These are phyloP conservation scores for Sanghuangporus sanghuang DNA, from an alignment of 1,284 basidiomycete species.

Conservation along the genomic window DNA sequence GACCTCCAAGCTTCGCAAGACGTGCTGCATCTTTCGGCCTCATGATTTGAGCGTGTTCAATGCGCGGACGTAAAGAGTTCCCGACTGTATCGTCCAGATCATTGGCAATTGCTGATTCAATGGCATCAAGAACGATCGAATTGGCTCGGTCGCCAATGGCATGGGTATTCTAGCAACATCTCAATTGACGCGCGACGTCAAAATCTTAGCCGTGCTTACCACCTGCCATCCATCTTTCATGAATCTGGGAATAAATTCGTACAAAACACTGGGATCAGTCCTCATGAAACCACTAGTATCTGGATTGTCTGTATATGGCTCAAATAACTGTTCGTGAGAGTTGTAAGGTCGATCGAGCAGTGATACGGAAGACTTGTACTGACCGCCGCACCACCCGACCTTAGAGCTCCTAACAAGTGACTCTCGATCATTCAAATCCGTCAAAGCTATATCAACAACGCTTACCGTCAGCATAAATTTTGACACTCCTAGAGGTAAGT, in stretches of 20 bases:
- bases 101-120: constrained; percentile 44
- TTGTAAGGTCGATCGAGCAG: neutral
- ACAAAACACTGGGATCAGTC: constrained; percentile 56
- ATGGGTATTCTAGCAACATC: constrained; percentile 66
- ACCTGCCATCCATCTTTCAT: constrained; percentile 77
- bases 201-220: constrained; percentile 40
- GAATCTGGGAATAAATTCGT: constrained; percentile 62
- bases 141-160: constrained; percentile 92
- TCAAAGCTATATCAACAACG: neutral
- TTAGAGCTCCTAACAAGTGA: constrained; percentile 67
- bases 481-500: constrained; percentile 75
- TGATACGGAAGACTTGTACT: constrained; percentile 24
- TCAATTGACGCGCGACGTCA: constrained; percentile 6
- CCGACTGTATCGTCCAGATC: constrained; percentile 55
- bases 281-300: constrained; percentile 76
- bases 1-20: constrained; percentile 68
- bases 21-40: constrained; percentile 62
- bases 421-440: constrained; percentile 7
- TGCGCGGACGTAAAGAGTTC: constrained; percentile 64
- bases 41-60: constrained; percentile 93
- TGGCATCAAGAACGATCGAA: constrained; percentile 75
- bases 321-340: constrained; percentile 44
- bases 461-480: constrained; percentile 83
- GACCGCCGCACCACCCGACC: constrained; percentile 86
- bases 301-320: constrained; percentile 81